phyloP scores from a whole-genome alignment of 805 yeast genomes.

The Cyberlindnera americana region DNA sequence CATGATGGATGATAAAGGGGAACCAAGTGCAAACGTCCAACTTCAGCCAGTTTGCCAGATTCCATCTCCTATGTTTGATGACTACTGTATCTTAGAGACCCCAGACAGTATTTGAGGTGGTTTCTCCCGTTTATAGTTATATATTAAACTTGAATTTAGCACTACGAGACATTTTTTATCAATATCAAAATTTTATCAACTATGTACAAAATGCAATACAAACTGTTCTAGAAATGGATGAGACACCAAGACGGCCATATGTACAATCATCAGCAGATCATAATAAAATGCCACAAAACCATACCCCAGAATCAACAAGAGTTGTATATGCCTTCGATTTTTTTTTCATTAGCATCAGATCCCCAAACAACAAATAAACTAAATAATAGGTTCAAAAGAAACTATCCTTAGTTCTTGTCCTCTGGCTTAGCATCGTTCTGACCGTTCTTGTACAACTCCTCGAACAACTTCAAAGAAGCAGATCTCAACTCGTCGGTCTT shows the following conservation, averaged over 20 bases:
- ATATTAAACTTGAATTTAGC: too few relatives aligned
- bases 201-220: constrained; percentile 15
- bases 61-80: neutral
- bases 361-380: constrained; percentile 1
- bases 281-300: constrained; percentile 1
- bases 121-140: too few relatives aligned
- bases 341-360: constrained; percentile 8
- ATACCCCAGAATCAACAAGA: constrained; percentile 3
- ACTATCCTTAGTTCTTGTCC: constrained; percentile 15
- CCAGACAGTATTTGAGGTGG: constrained; percentile 5
- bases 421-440: constrained; percentile 27
- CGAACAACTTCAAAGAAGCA: constrained; percentile 75
- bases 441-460: constrained; percentile 35
- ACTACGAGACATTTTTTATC: constrained; percentile 1
- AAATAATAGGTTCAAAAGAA: neutral
- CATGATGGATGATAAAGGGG: too few relatives aligned
- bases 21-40: neutral
- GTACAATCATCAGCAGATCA: constrained; percentile 10
- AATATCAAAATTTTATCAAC: constrained; percentile 9
- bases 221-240: constrained; percentile 1
- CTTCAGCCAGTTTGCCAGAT: neutral
- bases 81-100: constrained; percentile 8
- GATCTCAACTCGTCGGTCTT: constrained; percentile 80
- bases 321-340: constrained; percentile 3
- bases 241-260: constrained; percentile 7